phyloP scores from a whole-genome alignment of 1,284 basidiomycete genomes.

The Irpex sp. region DNA sequence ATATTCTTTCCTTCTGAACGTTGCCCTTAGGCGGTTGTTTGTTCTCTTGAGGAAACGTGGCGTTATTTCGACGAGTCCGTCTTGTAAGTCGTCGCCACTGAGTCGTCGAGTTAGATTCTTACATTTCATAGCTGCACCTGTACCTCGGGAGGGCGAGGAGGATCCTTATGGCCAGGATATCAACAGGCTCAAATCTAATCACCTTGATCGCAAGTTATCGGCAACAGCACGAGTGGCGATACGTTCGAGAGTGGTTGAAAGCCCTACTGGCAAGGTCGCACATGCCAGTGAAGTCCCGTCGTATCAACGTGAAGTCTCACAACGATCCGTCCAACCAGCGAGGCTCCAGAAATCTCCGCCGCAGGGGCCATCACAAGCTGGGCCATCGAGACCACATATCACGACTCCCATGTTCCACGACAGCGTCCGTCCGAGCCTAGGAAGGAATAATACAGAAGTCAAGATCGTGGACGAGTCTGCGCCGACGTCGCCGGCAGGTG shows the following conservation, averaged over 20 bases:
- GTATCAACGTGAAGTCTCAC: constrained; percentile 24
- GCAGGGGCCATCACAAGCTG: background rate
- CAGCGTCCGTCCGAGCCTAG: constrained; percentile 69
- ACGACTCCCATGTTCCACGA: constrained; percentile 36
- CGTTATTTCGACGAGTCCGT: constrained; percentile 75
- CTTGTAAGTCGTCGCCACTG: constrained; percentile 40
- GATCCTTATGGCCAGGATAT: constrained; percentile 89
- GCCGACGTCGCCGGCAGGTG: constrained; percentile 64
- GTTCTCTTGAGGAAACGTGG: constrained; percentile 90
- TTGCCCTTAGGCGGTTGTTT: constrained; percentile 90
- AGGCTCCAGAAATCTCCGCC: constrained; percentile 18
- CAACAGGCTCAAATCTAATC: constrained; percentile 91
- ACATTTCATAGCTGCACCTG: constrained; percentile 29
- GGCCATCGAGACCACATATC: constrained; percentile 34
- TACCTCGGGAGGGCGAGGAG: constrained; percentile 26
- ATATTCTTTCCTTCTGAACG: constrained; percentile 95
- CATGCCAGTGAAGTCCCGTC: constrained; percentile 49
- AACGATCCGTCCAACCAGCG: constrained; percentile 26
- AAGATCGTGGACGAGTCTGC: constrained; percentile 85
- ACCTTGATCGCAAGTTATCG: constrained; percentile 92
- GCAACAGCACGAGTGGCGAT: constrained; percentile 90
- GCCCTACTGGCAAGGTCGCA: constrained; percentile 86
- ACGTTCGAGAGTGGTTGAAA: constrained; percentile 93
- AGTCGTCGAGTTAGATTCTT: background rate
- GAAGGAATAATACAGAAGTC: constrained; percentile 82